Percentiles rank a stretch among this genome's conserved stretches.
Conservation (phyloP, 768 basidiomycete genomes). For the Ramaria sp. region DNA sequence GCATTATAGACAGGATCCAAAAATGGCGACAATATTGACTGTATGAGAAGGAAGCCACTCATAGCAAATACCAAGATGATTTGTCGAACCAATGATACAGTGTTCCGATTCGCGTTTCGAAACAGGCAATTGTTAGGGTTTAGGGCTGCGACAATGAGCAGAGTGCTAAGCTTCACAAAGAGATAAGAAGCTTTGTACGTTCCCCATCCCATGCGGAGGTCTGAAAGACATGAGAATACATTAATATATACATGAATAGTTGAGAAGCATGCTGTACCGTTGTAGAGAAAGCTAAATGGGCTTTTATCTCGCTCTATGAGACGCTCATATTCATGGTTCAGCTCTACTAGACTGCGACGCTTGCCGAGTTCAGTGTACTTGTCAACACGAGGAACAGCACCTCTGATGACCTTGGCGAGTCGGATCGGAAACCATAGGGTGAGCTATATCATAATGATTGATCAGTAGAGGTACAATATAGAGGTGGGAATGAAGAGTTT, state of each 20-base stretch:
- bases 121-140: slow-evolving; percentile 67
- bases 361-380: slow-evolving; percentile 63
- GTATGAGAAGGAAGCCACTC: slow-evolving; percentile 46
- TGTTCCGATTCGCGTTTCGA: slow-evolving; percentile 37
- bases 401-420: slow-evolving; percentile 42
- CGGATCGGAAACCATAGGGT: slow-evolving; percentile 63
- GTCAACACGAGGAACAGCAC: slow-evolving; percentile 54
- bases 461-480: not conserved
- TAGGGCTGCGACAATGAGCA: slow-evolving; percentile 55
- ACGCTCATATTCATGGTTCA: slow-evolving; percentile 63
- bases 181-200: slow-evolving; percentile 55
- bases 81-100: slow-evolving; percentile 50
- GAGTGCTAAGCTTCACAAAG: slow-evolving; percentile 57
- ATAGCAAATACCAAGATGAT: slow-evolving; percentile 46
- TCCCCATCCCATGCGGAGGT: slow-evolving; percentile 60
- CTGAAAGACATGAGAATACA: slow-evolving; percentile 24
- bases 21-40: slow-evolving; percentile 54
- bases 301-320: slow-evolving; percentile 51
- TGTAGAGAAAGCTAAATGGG: slow-evolving; percentile 63
- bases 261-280: slow-evolving; percentile 30
- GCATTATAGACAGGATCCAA: slow-evolving; percentile 63
- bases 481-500: slow-evolving; percentile 2
- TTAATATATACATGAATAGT: not conserved
- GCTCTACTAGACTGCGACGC: slow-evolving; percentile 38
- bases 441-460: slow-evolving; percentile 27